These are phyloP conservation scores for Leptographium wingfieldii DNA, from an alignment of 2,329 filamentous ascomycete species.

Conservation along the genomic window DNA sequence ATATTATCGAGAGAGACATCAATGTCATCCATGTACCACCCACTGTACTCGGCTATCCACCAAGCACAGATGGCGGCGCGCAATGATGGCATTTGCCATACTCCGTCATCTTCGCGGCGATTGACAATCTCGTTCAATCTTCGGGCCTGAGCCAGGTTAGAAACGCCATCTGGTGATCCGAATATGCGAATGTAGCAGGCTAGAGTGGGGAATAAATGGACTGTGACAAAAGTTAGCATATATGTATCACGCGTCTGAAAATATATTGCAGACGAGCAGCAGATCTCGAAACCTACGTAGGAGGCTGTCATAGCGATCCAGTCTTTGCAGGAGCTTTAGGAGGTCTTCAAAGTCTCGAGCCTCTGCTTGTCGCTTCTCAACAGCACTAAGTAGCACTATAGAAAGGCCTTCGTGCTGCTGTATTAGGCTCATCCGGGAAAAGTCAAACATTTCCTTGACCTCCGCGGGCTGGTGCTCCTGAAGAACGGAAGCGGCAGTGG, in stretches of 20 bases:
- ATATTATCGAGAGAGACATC: conserved; percentile 46
- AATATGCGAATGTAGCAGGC: conserved; percentile 66
- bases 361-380: conserved; percentile 61
- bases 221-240: conserved; percentile 22
- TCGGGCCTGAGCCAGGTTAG: conserved; percentile 54
- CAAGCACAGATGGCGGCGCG: conserved; percentile 68
- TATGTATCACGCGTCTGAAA: conserved; percentile 4
- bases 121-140: conserved; percentile 58
- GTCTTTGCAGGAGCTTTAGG: conserved; percentile 51
- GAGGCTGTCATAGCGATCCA: conserved; percentile 64
- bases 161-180: conserved; percentile 62
- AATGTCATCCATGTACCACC: conserved; percentile 69
- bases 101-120: conserved; percentile 49
- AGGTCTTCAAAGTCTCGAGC: conserved; percentile 63
- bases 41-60: conserved; percentile 91
- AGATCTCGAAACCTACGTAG: conserved; percentile 26
- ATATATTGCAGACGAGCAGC: not conserved
- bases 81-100: conserved; percentile 62
- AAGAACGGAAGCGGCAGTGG: conserved; percentile 63
- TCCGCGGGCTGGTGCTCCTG: conserved; percentile 50
- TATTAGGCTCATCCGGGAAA: conserved; percentile 66
- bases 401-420: conserved; percentile 84
- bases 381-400: conserved; percentile 64
- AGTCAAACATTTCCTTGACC: conserved; percentile 64
- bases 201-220: conserved; percentile 74